A percentile compares a stretch with the other conserved stretches of the same genome.
phyloP scores from a whole-genome alignment of 2,329 filamentous ascomycete species.

The Clonostachys rosea region DNA sequence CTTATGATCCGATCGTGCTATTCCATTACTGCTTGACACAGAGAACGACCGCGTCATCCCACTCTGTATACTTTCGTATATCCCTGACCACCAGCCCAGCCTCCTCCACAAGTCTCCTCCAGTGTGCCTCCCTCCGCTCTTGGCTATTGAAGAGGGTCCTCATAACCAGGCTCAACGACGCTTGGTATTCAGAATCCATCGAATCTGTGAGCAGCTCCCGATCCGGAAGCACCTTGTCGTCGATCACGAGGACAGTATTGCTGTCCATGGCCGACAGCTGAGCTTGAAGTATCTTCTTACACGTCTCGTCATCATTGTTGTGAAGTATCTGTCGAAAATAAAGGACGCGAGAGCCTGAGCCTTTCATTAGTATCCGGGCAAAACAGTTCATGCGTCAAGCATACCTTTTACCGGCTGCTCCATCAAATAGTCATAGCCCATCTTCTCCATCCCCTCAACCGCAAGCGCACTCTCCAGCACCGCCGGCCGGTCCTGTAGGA shows the following conservation, averaged over 20 bases:
- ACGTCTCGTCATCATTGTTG: constrained; percentile 14
- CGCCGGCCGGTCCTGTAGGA: constrained; percentile 13
- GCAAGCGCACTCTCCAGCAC: constrained; percentile 10
- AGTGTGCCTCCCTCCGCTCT: constrained; percentile 14
- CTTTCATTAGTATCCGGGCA: not conserved
- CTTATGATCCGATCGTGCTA: no score
- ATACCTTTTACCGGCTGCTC: constrained; percentile 16
- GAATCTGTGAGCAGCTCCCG: constrained; percentile 6
- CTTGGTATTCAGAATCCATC: constrained; percentile 11
- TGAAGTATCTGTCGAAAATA: constrained; percentile 20
- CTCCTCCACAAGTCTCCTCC: constrained; percentile 9
- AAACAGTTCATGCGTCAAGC: not conserved
- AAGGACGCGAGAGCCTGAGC: constrained; percentile 12
- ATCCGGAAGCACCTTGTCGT: constrained; percentile 12
- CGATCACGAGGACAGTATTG: constrained; percentile 13
- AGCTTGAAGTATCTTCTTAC: constrained; percentile 11
- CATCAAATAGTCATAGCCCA: constrained; percentile 11
- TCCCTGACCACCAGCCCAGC: constrained; percentile 11
- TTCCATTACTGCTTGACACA: not conserved
- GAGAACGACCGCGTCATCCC: constrained; percentile 13
- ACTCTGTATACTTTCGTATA: constrained; percentile 12
- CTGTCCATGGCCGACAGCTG: constrained; percentile 8
- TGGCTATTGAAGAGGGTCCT: constrained; percentile 14
- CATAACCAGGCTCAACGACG: constrained; percentile 13
- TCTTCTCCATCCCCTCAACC: constrained; percentile 12